These are phyloP conservation scores for Metschnikowia santaceciliae DNA, from an alignment of 805 yeast genomes.

Conservation along the genomic window DNA sequence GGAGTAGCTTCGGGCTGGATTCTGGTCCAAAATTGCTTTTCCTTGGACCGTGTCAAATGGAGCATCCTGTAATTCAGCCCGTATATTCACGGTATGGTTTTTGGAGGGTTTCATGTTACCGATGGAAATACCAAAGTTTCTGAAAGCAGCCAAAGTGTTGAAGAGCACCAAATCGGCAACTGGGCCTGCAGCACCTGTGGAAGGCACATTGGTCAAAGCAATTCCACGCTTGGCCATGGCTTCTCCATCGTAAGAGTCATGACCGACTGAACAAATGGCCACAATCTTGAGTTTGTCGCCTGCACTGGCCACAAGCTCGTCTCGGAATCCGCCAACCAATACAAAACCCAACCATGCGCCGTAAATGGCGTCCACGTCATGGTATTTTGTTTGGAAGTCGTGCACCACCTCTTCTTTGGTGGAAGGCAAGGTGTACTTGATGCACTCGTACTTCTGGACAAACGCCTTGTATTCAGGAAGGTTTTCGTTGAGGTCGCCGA, in stretches of 20 bases:
- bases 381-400: slow-evolving; percentile 39
- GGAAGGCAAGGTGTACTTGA: slow-evolving; percentile 36
- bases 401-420: slow-evolving; percentile 38
- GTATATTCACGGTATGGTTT: slow-evolving; percentile 44
- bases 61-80: slow-evolving; percentile 35
- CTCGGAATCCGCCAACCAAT: slow-evolving; percentile 47
- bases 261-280: slow-evolving; percentile 56
- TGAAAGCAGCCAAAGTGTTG: slow-evolving; percentile 55
- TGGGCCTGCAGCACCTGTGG: slow-evolving; percentile 56
- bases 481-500: slow-evolving; percentile 47
- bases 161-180: slow-evolving; percentile 71
- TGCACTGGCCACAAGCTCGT: slow-evolving; percentile 39
- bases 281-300: slow-evolving; percentile 46
- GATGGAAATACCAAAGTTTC: slow-evolving; percentile 51
- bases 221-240: slow-evolving; percentile 43
- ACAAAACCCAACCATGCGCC: slow-evolving; percentile 58
- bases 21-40: slow-evolving; percentile 22
- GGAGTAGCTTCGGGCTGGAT: slow-evolving; percentile 16
- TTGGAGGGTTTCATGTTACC: slow-evolving; percentile 30
- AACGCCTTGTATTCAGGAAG: slow-evolving; percentile 47
- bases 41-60: slow-evolving; percentile 33
- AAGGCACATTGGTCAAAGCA: slow-evolving; percentile 54
- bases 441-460: slow-evolving; percentile 32
- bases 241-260: slow-evolving; percentile 46
- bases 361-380: slow-evolving; percentile 49